Evolutionary conservation across 2,329 filamentous ascomycete genomes (phyloP).

Genomic region (Colletotrichum nymphaeae): DNA sequence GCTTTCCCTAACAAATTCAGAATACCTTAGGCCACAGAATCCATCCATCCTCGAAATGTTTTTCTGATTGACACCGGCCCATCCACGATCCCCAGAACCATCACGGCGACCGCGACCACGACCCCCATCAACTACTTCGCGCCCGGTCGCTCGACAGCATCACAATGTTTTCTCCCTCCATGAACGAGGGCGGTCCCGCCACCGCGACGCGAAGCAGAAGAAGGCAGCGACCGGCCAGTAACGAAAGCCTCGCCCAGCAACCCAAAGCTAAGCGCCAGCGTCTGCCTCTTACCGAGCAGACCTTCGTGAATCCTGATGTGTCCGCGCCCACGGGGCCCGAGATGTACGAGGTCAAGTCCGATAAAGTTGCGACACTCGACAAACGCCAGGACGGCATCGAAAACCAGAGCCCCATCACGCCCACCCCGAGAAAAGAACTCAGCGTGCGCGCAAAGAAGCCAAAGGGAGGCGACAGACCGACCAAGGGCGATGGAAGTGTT

Average conservation of each 20-base stretch:
- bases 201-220: conserved; percentile 70
- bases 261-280: conserved; percentile 74
- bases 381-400: conserved; percentile 61
- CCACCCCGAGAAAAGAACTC: conserved; percentile 62
- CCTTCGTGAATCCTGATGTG: conserved; percentile 63
- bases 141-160: conserved; percentile 32
- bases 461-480: conserved; percentile 70
- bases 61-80: conserved; percentile 27
- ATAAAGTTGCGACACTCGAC: conserved; percentile 59
- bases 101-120: conserved; percentile 20
- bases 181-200: conserved; percentile 63
- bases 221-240: conserved; percentile 68
- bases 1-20: conserved; percentile 16
- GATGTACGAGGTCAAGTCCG: conserved; percentile 66
- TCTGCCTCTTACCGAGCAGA: conserved; percentile 67
- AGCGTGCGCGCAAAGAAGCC: conserved; percentile 71
- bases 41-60: conserved; percentile 36
- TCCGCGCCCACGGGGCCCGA: conserved; percentile 52
- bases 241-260: conserved; percentile 65
- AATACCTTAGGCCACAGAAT: conserved; percentile 29
- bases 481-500: conserved; percentile 75
- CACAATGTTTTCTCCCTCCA: conserved; percentile 70
- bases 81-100: conserved; percentile 30
- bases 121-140: conserved; percentile 8
- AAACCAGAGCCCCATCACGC: conserved; percentile 45